A percentile compares a stretch with the other conserved stretches of the same genome.
Conservation (phyloP, 805 yeast species). For the Saccharomycopsis babjevae region DNA sequence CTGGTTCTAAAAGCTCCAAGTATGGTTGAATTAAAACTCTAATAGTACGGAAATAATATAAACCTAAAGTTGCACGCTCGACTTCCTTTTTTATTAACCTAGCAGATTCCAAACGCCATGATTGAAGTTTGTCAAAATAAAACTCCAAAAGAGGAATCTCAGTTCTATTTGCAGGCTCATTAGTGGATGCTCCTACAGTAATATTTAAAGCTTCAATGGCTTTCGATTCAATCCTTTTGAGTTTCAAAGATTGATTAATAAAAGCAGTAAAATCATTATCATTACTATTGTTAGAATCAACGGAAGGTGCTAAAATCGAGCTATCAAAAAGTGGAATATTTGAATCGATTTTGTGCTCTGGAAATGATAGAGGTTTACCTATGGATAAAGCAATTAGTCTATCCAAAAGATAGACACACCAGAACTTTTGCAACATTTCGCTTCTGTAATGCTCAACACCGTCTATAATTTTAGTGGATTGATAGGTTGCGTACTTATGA, state of each 20-base stretch:
- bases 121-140: constrained; percentile 43
- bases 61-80: constrained; percentile 48
- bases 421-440: constrained; percentile 42
- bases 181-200: constrained; percentile 18
- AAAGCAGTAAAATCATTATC: constrained; percentile 23
- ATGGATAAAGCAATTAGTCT: constrained; percentile 53
- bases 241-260: constrained; percentile 45
- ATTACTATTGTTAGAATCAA: constrained; percentile 29
- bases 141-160: constrained; percentile 43
- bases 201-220: constrained; percentile 45
- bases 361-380: constrained; percentile 45
- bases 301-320: neutral
- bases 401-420: constrained; percentile 56
- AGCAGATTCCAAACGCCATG: constrained; percentile 47
- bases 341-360: constrained; percentile 38
- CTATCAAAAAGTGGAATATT: constrained; percentile 42
- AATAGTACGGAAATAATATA: constrained; percentile 51
- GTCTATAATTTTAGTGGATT: neutral
- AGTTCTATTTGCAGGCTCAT: constrained; percentile 2
- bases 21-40: constrained; percentile 55
- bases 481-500: constrained; percentile 30
- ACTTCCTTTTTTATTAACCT: constrained; percentile 34
- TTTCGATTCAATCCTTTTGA: constrained; percentile 49
- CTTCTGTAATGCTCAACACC: constrained; percentile 18
- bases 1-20: constrained; percentile 50